Percentiles rank a stretch among this genome's conserved stretches.
Evolutionary conservation across 116 monocot species (phyloP).

Genomic region (Zostera marina): DNA sequence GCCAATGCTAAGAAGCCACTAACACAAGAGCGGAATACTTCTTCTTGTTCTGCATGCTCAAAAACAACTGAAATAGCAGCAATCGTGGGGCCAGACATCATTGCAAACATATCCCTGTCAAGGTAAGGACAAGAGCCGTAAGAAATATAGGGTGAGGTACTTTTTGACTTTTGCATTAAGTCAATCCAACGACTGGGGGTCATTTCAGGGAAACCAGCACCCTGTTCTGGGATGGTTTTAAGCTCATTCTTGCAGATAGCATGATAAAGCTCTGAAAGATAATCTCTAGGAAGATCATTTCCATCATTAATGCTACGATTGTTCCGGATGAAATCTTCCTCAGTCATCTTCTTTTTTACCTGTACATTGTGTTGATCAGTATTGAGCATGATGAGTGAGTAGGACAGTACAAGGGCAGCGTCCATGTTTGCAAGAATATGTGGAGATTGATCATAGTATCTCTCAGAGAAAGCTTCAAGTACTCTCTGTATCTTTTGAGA

Average conservation of each 20-base stretch:
- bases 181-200: slow-evolving; percentile 71
- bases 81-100: slow-evolving; percentile 79
- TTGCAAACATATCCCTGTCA: slow-evolving; percentile 74
- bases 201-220: slow-evolving; percentile 57
- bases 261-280: slow-evolving; percentile 56
- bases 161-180: slow-evolving; percentile 64
- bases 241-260: slow-evolving; percentile 75
- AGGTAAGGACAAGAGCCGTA: slow-evolving; percentile 43
- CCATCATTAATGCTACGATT: slow-evolving; percentile 80
- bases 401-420: slow-evolving; percentile 67
- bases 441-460: slow-evolving; percentile 81
- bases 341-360: slow-evolving; percentile 94
- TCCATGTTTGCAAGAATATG: slow-evolving; percentile 76
- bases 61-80: slow-evolving; percentile 87
- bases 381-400: slow-evolving; percentile 82
- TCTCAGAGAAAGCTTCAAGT: slow-evolving; percentile 82
- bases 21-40: slow-evolving; percentile 39
- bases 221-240: slow-evolving; percentile 58
- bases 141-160: slow-evolving; percentile 45
- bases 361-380: slow-evolving; percentile 93
- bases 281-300: slow-evolving; percentile 69
- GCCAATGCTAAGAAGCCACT: slow-evolving; percentile 61
- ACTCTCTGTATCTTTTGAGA: slow-evolving; percentile 86
- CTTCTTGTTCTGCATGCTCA: slow-evolving; percentile 77
- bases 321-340: slow-evolving; percentile 78